Percentiles rank a stretch among this genome's conserved stretches.
Conservation (phyloP, 1,284 basidiomycete genomes). For the Golubevia pallescens region DNA sequence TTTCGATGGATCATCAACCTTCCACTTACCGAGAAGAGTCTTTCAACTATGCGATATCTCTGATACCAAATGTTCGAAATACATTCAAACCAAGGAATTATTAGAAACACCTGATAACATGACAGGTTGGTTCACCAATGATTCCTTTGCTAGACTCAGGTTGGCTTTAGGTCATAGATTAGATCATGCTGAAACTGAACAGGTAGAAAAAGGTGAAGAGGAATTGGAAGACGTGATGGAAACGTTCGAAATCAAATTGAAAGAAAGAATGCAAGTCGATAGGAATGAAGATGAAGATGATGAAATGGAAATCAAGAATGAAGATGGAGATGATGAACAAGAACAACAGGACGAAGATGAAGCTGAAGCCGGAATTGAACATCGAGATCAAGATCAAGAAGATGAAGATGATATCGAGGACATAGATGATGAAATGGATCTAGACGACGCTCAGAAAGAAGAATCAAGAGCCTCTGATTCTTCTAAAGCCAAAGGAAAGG, state of each 20-base stretch:
- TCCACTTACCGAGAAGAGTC: neutral
- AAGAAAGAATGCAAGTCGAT: slow-evolving; percentile 2
- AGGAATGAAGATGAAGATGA: slow-evolving; percentile 3
- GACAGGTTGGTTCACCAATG: neutral
- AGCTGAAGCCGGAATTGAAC: neutral
- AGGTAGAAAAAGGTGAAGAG: neutral
- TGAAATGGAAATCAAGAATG: neutral
- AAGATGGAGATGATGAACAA: neutral
- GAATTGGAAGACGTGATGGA: neutral
- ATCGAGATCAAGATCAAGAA: neutral
- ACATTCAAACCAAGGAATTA: neutral
- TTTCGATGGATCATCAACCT: neutral
- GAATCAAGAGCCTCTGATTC: neutral
- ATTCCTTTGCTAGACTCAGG: neutral
- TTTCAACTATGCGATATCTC: neutral
- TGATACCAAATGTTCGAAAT: neutral
- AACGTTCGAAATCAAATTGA: neutral
- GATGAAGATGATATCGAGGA: neutral
- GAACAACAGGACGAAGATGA: slow-evolving; percentile 6
- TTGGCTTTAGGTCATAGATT: neutral
- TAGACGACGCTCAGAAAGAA: neutral
- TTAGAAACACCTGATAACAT: neutral
- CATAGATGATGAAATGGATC: neutral
- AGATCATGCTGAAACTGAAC: neutral
- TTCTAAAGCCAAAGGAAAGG: neutral